phyloP scores from a whole-genome alignment of 2,329 filamentous ascomycete genomes.

The Ilyonectria mors-panacis region DNA sequence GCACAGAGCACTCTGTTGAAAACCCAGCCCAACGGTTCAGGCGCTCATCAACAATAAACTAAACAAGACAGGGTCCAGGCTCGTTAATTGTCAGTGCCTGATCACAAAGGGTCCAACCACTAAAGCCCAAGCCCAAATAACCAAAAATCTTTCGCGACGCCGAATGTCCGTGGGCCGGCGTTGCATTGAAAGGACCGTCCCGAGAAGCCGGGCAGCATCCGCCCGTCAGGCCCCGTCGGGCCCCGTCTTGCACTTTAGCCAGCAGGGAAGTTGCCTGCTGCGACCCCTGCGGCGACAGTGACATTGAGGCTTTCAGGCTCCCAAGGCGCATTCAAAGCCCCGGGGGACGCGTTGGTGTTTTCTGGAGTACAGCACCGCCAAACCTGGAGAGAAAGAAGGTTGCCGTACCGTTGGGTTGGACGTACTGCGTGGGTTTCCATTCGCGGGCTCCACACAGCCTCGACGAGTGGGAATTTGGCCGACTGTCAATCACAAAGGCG shows the following conservation, averaged over 20 bases:
- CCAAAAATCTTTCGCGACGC: constrained; percentile 31
- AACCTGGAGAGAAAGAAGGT: not conserved
- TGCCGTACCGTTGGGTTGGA: constrained; percentile 5
- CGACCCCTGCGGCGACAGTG: constrained; percentile 12
- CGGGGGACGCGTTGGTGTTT: constrained; percentile 16
- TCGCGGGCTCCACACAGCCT: constrained; percentile 15
- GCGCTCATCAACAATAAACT: constrained; percentile 35
- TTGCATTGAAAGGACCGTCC: constrained; percentile 36
- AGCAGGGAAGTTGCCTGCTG: constrained; percentile 23
- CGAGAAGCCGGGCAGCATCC: constrained; percentile 41
- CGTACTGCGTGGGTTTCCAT: constrained; percentile 2
- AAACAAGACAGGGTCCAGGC: constrained; percentile 40
- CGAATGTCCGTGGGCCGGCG: constrained; percentile 32
- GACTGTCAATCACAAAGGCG: constrained; percentile 3
- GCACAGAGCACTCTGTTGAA: constrained; percentile 11
- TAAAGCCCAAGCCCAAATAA: constrained; percentile 5
- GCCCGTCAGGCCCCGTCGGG: constrained; percentile 26
- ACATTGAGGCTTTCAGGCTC: constrained; percentile 12
- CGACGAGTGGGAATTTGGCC: constrained; percentile 13
- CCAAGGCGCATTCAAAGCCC: constrained; percentile 2
- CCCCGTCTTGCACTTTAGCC: constrained; percentile 23
- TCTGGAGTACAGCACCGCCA: constrained; percentile 9
- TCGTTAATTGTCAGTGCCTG: constrained; percentile 29
- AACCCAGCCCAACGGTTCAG: constrained; percentile 47
- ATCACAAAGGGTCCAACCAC: constrained; percentile 32